Conservation (phyloP, 2,329 filamentous ascomycete species). For the Epichloe brachyelytri region DNA sequence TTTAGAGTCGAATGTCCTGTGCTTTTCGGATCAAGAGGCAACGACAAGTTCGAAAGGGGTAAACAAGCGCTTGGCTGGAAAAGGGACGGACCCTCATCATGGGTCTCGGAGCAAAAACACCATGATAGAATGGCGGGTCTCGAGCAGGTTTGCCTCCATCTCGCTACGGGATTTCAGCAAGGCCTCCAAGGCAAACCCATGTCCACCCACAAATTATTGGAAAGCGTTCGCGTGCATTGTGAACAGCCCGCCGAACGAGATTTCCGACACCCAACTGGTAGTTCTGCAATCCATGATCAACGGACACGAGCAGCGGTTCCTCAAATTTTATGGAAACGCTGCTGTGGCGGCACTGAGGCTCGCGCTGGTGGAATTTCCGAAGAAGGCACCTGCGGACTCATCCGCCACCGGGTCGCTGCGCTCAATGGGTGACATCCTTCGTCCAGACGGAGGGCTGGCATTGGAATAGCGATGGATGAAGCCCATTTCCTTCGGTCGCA, state of each 20-base stretch:
- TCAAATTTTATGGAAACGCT: slow-evolving; percentile 68
- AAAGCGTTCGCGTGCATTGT: slow-evolving; percentile 60
- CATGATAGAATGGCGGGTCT: slow-evolving; percentile 73
- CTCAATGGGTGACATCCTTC: slow-evolving; percentile 41
- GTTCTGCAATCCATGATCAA: slow-evolving; percentile 61
- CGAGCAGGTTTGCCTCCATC: slow-evolving; percentile 69
- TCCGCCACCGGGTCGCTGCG: slow-evolving; percentile 37
- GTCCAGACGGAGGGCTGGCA: slow-evolving; percentile 34
- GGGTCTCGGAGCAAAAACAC: slow-evolving; percentile 58
- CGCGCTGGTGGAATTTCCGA: slow-evolving; percentile 64
- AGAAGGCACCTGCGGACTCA: slow-evolving; percentile 32
- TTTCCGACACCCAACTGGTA: slow-evolving; percentile 61
- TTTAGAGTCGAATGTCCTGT: slow-evolving; percentile 69
- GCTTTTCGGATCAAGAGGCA: slow-evolving; percentile 71
- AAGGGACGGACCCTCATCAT: slow-evolving; percentile 42
- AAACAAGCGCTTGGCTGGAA: slow-evolving; percentile 62
- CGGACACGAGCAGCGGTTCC: slow-evolving; percentile 60
- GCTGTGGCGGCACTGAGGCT: slow-evolving; percentile 57
- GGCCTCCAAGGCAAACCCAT: slow-evolving; percentile 56
- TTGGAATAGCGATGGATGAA: slow-evolving; percentile 18
- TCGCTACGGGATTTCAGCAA: slow-evolving; percentile 71
- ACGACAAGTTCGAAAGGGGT: slow-evolving; percentile 58
- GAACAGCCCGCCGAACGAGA: slow-evolving; percentile 54
- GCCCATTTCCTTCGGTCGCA: not conserved
- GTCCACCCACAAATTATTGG: slow-evolving; percentile 76